A percentile compares a stretch with the other conserved stretches of the same genome.
These are phyloP conservation scores for Thermochaetoides thermophila DNA, from an alignment of 495 filamentous ascomycete genomes.

Conservation along the genomic window DNA sequence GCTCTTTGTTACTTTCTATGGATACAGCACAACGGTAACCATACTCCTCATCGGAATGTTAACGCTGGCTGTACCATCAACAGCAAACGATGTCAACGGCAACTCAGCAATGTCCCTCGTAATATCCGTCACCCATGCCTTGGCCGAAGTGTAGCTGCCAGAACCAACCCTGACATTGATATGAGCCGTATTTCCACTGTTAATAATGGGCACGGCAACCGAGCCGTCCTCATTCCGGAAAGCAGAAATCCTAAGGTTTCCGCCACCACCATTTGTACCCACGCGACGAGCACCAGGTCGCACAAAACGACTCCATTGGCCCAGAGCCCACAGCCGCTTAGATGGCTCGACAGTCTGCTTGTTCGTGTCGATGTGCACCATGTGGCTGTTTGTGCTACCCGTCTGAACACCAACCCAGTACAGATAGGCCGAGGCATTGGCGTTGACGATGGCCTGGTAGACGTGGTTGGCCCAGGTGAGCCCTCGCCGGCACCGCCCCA, in stretches of 20 bases:
- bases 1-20: no score
- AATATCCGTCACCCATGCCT: constrained; percentile 21
- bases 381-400: constrained; percentile 25
- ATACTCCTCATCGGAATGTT: constrained; percentile 13
- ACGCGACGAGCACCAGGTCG: constrained; percentile 36
- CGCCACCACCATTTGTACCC: no score
- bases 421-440: constrained; percentile 32
- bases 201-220: not conserved
- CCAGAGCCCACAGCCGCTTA: constrained; percentile 36
- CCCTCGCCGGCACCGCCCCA: constrained; percentile 34
- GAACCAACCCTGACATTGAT: constrained; percentile 12
- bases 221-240: no score
- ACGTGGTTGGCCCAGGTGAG: constrained; percentile 42
- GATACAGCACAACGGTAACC: constrained; percentile 12
- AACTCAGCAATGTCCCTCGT: constrained; percentile 11
- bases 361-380: constrained; percentile 22
- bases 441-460: constrained; percentile 26
- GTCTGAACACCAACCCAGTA: constrained; percentile 39
- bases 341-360: constrained; percentile 18
- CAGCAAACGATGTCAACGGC: constrained; percentile 5
- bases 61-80: constrained; percentile 5
- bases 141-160: constrained; percentile 3
- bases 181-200: constrained; percentile 5
- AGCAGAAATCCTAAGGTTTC: no score
- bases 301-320: constrained; percentile 29